A percentile compares a stretch with the other conserved stretches of the same genome.
These are phyloP conservation scores for Thermothielavioides terrestris DNA, from an alignment of 495 filamentous ascomycete species.

Conservation along the genomic window DNA sequence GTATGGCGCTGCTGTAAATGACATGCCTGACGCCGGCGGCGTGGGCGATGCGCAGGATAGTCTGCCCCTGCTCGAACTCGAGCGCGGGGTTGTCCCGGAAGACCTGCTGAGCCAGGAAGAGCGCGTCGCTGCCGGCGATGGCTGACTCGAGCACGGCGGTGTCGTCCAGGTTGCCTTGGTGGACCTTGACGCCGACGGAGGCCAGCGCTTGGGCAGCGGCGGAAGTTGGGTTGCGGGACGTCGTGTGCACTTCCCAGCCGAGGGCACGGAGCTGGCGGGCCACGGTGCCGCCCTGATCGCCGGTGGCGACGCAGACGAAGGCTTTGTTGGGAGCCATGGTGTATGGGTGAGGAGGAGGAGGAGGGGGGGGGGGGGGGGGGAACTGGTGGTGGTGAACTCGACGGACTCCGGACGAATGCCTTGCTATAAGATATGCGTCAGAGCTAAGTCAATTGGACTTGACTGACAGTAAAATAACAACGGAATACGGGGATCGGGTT, in stretches of 20 bases:
- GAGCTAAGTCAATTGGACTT: too few relatives aligned
- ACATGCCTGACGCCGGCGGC: constrained; percentile 27
- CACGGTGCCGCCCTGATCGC: constrained; percentile 40
- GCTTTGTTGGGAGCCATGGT: constrained; percentile 11
- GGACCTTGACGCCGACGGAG: constrained; percentile 31
- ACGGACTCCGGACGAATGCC: too few relatives aligned
- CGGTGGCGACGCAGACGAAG: constrained; percentile 43
- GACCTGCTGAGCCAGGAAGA: constrained; percentile 44
- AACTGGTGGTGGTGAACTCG: too few relatives aligned
- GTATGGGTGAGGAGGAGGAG: too few relatives aligned
- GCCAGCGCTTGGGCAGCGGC: constrained; percentile 28
- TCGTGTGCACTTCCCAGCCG: constrained; percentile 32
- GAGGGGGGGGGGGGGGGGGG: too few relatives aligned
- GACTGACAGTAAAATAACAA: too few relatives aligned
- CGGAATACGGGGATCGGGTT: too few relatives aligned
- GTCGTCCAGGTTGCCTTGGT: constrained; percentile 36
- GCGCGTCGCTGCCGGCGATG: constrained; percentile 32
- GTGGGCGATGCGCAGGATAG: constrained; percentile 36
- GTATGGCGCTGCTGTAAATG: constrained; percentile 34
- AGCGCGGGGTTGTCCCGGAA: constrained; percentile 15
- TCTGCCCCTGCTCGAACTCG: constrained; percentile 33
- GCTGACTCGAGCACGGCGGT: constrained; percentile 25
- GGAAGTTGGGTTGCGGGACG: constrained; percentile 32
- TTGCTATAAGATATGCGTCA: too few relatives aligned
- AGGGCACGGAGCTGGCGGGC: constrained; percentile 31